Conservation (phyloP, 495 filamentous ascomycete genomes). For the Venustampulla echinocandica region DNA sequence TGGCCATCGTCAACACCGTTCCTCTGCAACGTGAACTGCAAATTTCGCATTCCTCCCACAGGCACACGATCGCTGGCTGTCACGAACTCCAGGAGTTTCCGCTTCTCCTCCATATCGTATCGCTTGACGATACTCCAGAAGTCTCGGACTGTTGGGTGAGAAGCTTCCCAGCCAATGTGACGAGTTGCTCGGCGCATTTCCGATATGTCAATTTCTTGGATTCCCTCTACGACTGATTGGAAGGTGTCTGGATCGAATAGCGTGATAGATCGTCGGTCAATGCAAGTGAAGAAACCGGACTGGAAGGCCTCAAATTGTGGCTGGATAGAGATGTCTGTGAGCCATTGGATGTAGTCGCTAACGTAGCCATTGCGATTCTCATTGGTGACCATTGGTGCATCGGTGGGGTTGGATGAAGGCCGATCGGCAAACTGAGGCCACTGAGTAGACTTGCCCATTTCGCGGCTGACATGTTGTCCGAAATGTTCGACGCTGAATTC, state of each 20-base stretch:
- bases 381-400: slow-evolving; percentile 59
- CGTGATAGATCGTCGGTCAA: slow-evolving; percentile 57
- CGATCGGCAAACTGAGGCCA: slow-evolving; percentile 23
- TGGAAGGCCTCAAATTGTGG: slow-evolving; percentile 75
- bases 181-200: slow-evolving; percentile 58
- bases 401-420: slow-evolving; percentile 25
- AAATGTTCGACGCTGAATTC: slow-evolving; percentile 72
- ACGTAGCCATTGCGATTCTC: slow-evolving; percentile 71
- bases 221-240: slow-evolving; percentile 72
- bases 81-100: slow-evolving; percentile 80
- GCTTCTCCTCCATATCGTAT: slow-evolving; percentile 60
- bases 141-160: slow-evolving; percentile 56
- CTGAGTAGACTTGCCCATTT: slow-evolving; percentile 30
- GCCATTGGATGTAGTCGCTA: slow-evolving; percentile 78
- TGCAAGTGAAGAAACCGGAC: slow-evolving; percentile 68
- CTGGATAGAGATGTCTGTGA: slow-evolving; percentile 67
- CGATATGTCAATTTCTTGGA: slow-evolving; percentile 63
- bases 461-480: slow-evolving; percentile 41
- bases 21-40: slow-evolving; percentile 76
- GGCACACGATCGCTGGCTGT: slow-evolving; percentile 88
- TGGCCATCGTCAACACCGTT: slow-evolving; percentile 50
- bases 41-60: slow-evolving; percentile 66
- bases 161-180: slow-evolving; percentile 71
- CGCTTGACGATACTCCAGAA: slow-evolving; percentile 75
- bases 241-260: slow-evolving; percentile 64